Conservation (phyloP, 805 yeast genomes). For the Ascoidea rubescens region DNA sequence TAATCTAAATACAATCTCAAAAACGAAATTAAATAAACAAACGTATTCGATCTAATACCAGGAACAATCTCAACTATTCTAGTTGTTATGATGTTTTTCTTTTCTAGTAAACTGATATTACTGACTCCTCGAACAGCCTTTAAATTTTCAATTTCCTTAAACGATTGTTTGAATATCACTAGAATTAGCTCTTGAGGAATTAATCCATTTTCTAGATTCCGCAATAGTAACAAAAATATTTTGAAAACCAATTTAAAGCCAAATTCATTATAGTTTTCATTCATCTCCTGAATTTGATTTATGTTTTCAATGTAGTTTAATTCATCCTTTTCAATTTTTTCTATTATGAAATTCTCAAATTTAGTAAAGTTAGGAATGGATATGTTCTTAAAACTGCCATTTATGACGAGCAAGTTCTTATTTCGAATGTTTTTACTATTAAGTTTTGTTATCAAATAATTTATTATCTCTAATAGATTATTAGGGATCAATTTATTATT, state of each 20-base stretch:
- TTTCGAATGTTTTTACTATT: slow-evolving; percentile 14
- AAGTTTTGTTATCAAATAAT: slow-evolving; percentile 17
- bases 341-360: background rate
- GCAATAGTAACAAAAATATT: slow-evolving; percentile 18
- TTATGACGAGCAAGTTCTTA: slow-evolving; percentile 16
- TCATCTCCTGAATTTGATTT: slow-evolving; percentile 9
- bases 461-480: slow-evolving; percentile 17
- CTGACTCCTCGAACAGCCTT: slow-evolving; percentile 14
- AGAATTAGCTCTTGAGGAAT: slow-evolving; percentile 20
- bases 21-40: slow-evolving; percentile 26
- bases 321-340: slow-evolving; percentile 1
- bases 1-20: slow-evolving; percentile 19
- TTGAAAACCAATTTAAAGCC: slow-evolving; percentile 12
- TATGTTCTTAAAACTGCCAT: slow-evolving; percentile 1
- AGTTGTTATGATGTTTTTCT: slow-evolving; percentile 18
- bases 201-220: slow-evolving; percentile 26
- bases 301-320: slow-evolving; percentile 8
- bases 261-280: slow-evolving; percentile 11
- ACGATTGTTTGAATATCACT: slow-evolving; percentile 13
- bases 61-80: slow-evolving; percentile 25
- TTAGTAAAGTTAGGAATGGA: background rate
- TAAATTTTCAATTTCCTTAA: slow-evolving; percentile 16
- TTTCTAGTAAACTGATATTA: slow-evolving; percentile 11
- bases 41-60: slow-evolving; percentile 25
- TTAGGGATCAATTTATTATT: slow-evolving; percentile 13